Percentiles rank a stretch among this genome's conserved stretches.
Conservation (phyloP, 2,329 filamentous ascomycete genomes). For the Ceratocystis destructans region DNA sequence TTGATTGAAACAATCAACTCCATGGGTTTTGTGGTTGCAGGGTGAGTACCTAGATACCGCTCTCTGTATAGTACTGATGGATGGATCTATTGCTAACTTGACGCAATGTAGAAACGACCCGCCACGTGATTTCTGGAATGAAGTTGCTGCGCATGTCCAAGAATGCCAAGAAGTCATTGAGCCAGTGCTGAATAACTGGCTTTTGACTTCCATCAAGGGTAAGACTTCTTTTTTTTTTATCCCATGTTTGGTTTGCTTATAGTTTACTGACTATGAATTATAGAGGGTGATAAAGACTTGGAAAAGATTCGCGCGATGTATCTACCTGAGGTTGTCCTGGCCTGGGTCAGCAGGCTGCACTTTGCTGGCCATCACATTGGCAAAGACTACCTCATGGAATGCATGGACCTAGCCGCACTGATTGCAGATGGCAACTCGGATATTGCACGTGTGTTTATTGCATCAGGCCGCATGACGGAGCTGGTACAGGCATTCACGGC, state of each 20-base stretch:
- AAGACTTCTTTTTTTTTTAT: slow-evolving; percentile 23
- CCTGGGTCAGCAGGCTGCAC: slow-evolving; percentile 69
- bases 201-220: slow-evolving; percentile 44
- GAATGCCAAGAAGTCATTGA: slow-evolving; percentile 42
- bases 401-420: slow-evolving; percentile 69
- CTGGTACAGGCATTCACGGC: slow-evolving; percentile 63
- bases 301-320: slow-evolving; percentile 58
- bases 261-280: slow-evolving; percentile 19
- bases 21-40: slow-evolving; percentile 36
- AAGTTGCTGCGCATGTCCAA: slow-evolving; percentile 42
- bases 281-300: slow-evolving; percentile 48
- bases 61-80: not conserved
- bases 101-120: slow-evolving; percentile 24
- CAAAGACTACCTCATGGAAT: slow-evolving; percentile 64
- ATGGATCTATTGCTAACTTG: not conserved
- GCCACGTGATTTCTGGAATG: slow-evolving; percentile 38
- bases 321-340: slow-evolving; percentile 72
- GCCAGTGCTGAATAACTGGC: slow-evolving; percentile 51
- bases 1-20: slow-evolving; percentile 53
- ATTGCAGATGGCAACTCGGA: slow-evolving; percentile 60
- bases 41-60: slow-evolving; percentile 31
- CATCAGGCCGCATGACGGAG: slow-evolving; percentile 56
- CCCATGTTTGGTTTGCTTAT: not conserved
- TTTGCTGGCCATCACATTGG: slow-evolving; percentile 61
- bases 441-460: slow-evolving; percentile 49